Evolutionary conservation across 1,139 yeast genomes (phyloP), one percentile per base, ranked within the genome.

Genomic region (Diutina neorugosa): DNA sequence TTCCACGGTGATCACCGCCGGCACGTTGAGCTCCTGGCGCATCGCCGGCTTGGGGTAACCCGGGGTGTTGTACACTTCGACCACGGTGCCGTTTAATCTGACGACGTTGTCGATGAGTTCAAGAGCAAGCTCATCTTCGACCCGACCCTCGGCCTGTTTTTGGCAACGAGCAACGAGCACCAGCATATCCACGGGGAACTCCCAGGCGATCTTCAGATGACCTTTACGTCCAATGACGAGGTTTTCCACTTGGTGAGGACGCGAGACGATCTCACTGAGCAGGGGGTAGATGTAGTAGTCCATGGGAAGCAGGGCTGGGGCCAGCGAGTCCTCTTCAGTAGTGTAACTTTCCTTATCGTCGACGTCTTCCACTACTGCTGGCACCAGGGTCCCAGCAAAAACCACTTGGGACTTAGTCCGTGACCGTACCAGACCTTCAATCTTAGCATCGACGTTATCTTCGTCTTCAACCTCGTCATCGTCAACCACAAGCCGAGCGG

Each of bases 1-100:
- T 23, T 44, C 48, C 31, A 90, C 64, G 0, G 94, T 82, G 4
- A 90, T 81, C 0, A 86, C 84, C 0, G 96, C 94, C 1, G 96
- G 96, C 16, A 85, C 84, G 64, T 90, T 90, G 52, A 90, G 66
- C 0, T 91, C 96, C 53, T 71, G 68, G 0, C 97, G 96, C 48
- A 78, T 67, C 0, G 82, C 73, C 1, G 91, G 90, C 57, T 83
- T 84, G 4, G 61, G 62, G 0, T 59, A 57, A 8, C 57, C 55
- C 19, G 69, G 77, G 5, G 43, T 54, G 23, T 54, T 55, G 62
- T 88, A 87, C 0, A 86, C 94, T 55, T 81, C 79, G 1, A 87
- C 81, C 1, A 78, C 73, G 53, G 77, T 75, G 12, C 71, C 72
- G n/a, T 76, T 73, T 58, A 89, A 80, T 20, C 74, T 73, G 11